phyloP scores from a whole-genome alignment of 2,329 filamentous ascomycete species.

The Phoma sp. region DNA sequence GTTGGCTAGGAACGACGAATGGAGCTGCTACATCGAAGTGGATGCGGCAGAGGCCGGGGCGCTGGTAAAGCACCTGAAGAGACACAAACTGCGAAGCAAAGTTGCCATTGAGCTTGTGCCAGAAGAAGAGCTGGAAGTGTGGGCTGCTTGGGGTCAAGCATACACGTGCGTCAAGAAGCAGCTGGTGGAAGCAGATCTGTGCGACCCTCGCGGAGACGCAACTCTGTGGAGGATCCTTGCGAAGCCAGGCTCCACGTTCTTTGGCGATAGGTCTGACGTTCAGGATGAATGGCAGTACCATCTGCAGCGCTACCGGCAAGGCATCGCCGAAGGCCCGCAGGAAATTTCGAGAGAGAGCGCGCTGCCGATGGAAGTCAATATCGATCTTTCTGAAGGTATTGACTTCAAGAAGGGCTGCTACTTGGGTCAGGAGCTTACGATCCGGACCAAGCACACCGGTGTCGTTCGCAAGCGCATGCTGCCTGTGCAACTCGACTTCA shows the following conservation, averaged over 20 bases:
- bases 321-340: constrained; percentile 81
- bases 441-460: constrained; percentile 91
- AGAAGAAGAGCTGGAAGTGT: constrained; percentile 71
- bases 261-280: constrained; percentile 10
- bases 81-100: constrained; percentile 85
- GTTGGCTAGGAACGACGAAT: constrained; percentile 41
- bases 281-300: constrained; percentile 64
- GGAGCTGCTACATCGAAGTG: constrained; percentile 79
- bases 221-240: constrained; percentile 15
- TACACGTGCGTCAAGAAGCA: constrained; percentile 11
- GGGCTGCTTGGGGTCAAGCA: constrained; percentile 70
- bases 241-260: constrained; percentile 5
- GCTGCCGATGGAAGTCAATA: constrained; percentile 85
- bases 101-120: constrained; percentile 65
- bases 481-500: constrained; percentile 73
- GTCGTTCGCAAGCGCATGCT: constrained; percentile 90
- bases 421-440: constrained; percentile 94
- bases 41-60: constrained; percentile 69
- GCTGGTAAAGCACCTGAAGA: constrained; percentile 75
- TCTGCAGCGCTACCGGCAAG: constrained; percentile 76
- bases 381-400: constrained; percentile 84
- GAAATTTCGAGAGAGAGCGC: constrained; percentile 76
- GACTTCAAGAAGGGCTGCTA: constrained; percentile 98
- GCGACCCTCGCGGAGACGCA: constrained; percentile 30
- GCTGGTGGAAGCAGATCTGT: constrained; percentile 17